A percentile compares a stretch with the other conserved stretches of the same genome.
Conservation (phyloP, 192 early-diverging fungal species). For the Umbelopsis ramanniana region DNA sequence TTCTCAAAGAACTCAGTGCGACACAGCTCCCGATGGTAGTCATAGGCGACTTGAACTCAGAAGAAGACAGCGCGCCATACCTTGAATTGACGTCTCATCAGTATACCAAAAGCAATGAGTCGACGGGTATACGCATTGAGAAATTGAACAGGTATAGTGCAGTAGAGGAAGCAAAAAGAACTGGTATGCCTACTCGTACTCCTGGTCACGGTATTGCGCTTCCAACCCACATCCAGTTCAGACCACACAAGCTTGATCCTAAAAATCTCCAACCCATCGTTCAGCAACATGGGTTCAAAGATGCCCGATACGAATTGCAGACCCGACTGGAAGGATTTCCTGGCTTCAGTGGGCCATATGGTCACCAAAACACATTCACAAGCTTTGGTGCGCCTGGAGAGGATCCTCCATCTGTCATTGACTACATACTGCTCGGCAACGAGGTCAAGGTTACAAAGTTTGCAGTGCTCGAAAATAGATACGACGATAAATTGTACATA, state of each 20-base stretch:
- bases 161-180: background rate
- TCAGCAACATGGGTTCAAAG: constrained; percentile 20
- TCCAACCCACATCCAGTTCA: constrained; percentile 31
- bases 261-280: background rate
- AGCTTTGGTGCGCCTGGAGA: constrained; percentile 33
- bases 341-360: constrained; percentile 36
- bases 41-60: constrained; percentile 40
- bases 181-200: constrained; percentile 17
- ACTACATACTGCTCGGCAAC: constrained; percentile 36
- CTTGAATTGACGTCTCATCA: constrained; percentile 26
- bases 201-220: constrained; percentile 17
- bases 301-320: constrained; percentile 39
- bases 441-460: constrained; percentile 21
- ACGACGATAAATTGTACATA: constrained; percentile 40
- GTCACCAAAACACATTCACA: constrained; percentile 41
- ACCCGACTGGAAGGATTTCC: constrained; percentile 8
- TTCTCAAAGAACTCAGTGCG: constrained; percentile 24
- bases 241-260: constrained; percentile 10
- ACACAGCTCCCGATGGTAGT: constrained; percentile 16
- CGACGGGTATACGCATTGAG: constrained; percentile 19
- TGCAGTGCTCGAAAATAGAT: constrained; percentile 36
- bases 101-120: background rate
- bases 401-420: constrained; percentile 28
- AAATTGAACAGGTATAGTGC: constrained; percentile 14
- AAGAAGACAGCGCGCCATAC: constrained; percentile 34